These are phyloP conservation scores for Onygenales sp. DNA, from an alignment of 2,329 filamentous ascomycete genomes.

Conservation along the genomic window DNA sequence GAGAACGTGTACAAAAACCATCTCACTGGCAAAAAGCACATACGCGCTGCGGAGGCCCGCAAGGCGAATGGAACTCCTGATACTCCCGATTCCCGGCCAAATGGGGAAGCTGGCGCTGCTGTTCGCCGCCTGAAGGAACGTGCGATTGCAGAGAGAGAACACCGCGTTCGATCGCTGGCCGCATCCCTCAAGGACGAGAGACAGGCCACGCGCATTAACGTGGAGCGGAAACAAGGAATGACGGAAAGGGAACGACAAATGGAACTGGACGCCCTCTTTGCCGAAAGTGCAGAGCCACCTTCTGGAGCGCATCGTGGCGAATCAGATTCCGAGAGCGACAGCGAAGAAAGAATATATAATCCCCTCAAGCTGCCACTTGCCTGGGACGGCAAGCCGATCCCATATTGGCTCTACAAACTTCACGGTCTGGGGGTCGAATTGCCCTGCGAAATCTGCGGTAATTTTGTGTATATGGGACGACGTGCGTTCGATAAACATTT, in stretches of 20 bases:
- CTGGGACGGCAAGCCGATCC: slow-evolving; percentile 98
- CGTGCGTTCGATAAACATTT: slow-evolving; percentile 98
- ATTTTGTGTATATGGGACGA: slow-evolving; percentile 97
- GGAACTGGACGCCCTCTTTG: slow-evolving; percentile 80
- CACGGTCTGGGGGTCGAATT: slow-evolving; percentile 94
- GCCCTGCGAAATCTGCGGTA: slow-evolving; percentile 91
- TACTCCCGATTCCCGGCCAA: slow-evolving; percentile 17
- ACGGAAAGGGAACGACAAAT: slow-evolving; percentile 91
- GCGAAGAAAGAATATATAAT: slow-evolving; percentile 87
- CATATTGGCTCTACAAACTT: slow-evolving; percentile 96
- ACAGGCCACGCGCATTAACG: slow-evolving; percentile 82
- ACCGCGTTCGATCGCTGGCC: slow-evolving; percentile 68
- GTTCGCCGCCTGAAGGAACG: slow-evolving; percentile 64
- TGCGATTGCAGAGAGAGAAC: slow-evolving; percentile 81
- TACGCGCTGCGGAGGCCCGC: slow-evolving; percentile 66
- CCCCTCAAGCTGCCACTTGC: slow-evolving; percentile 89
- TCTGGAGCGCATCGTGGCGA: slow-evolving; percentile 35
- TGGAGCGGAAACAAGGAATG: slow-evolving; percentile 95
- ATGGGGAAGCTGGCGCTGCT: slow-evolving; percentile 12
- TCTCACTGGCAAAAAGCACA: slow-evolving; percentile 83
- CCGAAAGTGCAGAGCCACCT: slow-evolving; percentile 42
- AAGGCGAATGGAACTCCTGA: slow-evolving; percentile 32
- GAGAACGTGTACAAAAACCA: slow-evolving; percentile 90
- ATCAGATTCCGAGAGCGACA: slow-evolving; percentile 55
- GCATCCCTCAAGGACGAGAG: slow-evolving; percentile 78